phyloP scores from a whole-genome alignment of 1,284 basidiomycete species.

The Xanthoconium separans region DNA sequence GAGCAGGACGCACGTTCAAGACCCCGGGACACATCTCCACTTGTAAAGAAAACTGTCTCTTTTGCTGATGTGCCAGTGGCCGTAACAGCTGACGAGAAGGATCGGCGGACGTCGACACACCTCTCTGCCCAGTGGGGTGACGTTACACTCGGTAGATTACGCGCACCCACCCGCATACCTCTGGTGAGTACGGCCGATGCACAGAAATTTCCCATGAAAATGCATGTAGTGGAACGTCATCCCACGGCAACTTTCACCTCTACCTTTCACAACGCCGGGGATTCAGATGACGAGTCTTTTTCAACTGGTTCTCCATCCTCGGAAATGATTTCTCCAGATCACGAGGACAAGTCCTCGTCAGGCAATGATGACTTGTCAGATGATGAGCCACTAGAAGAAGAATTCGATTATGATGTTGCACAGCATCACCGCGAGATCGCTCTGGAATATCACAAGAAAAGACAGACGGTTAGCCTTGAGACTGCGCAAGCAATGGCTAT shows the following conservation, averaged over 20 bases:
- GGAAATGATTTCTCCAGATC: conserved; percentile 9
- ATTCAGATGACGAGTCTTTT: conserved; percentile 53
- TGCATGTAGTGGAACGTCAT: conserved; percentile 65
- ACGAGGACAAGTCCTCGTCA: conserved; percentile 11
- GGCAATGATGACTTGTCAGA: conserved; percentile 28
- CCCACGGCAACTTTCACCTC: conserved; percentile 26
- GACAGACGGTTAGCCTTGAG: conserved; percentile 52
- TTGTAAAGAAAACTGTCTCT: conserved; percentile 60
- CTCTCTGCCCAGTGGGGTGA: conserved; percentile 50
- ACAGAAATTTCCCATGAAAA: conserved; percentile 57
- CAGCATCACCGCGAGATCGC: conserved; percentile 71
- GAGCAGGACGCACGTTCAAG: conserved; percentile 29
- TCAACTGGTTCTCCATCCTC: conserved; percentile 29
- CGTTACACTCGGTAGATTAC: conserved; percentile 49
- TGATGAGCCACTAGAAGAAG: conserved; percentile 41
- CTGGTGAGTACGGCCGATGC: conserved; percentile 39
- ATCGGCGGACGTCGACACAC: not conserved
- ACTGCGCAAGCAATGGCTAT: conserved; percentile 50
- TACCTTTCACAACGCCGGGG: conserved; percentile 23
- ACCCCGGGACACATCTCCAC: conserved; percentile 19
- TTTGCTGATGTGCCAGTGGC: conserved; percentile 49
- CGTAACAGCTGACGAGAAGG: conserved; percentile 9
- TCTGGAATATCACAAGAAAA: conserved; percentile 66
- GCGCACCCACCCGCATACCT: conserved; percentile 38
- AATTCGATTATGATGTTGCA: conserved; percentile 56